Evolutionary conservation across 208 protist species (phyloP).

Genomic region (Wallacemonas collosoma): DNA sequence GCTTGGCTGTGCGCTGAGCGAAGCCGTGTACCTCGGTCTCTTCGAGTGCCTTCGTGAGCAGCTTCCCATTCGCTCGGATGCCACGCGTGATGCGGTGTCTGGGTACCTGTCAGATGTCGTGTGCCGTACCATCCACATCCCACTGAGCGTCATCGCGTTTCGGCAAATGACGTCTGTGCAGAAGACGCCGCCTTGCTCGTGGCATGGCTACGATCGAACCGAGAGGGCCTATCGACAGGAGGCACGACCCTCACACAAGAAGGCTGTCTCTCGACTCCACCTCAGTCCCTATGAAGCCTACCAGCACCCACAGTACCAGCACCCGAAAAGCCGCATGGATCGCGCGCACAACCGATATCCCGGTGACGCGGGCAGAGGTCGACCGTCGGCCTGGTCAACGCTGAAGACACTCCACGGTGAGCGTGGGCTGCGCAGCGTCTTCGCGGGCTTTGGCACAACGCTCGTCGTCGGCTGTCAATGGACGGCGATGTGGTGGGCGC

Average conservation of each 20-base stretch:
- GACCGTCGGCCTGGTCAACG: conserved; percentile 23
- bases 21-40: conserved; percentile 76
- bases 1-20: conserved; percentile 71
- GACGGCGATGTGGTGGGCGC: conserved; percentile 82
- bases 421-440: conserved; percentile 66
- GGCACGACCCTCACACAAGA: not conserved
- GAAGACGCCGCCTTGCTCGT: not conserved
- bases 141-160: conserved; percentile 79
- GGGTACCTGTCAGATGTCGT: conserved; percentile 65
- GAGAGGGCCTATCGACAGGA: not conserved
- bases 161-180: conserved; percentile 73
- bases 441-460: conserved; percentile 78
- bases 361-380: not conserved
- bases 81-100: conserved; percentile 51
- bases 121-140: conserved; percentile 77
- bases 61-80: conserved; percentile 30
- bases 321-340: conserved; percentile 1
- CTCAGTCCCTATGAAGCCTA: conserved; percentile 7
- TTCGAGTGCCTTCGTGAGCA: conserved; percentile 78
- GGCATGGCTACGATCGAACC: not conserved
- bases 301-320: conserved; percentile 6
- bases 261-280: not conserved
- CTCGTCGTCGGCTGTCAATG: conserved; percentile 81
- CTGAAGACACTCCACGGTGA: conserved; percentile 64
- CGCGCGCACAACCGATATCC: not conserved